Evolutionary conservation across 148 eudicot genomes (phyloP), one percentile per base, ranked within the genome.

Genomic region (Chenopodium formosanum): DNA sequence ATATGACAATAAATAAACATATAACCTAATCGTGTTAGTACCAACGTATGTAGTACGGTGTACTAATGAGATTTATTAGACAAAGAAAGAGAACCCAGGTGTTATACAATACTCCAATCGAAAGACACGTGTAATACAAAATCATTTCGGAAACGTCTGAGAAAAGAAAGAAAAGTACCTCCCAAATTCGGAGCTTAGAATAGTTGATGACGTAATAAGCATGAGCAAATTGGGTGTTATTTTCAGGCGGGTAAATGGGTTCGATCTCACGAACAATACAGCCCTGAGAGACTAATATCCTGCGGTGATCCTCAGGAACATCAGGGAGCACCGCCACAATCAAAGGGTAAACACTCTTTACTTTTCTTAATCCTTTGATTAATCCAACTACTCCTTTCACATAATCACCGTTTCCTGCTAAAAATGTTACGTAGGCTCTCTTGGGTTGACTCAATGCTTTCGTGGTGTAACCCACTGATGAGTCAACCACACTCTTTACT

Each of bases 391-490:
- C 91, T 3, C 93, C 93, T 73, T 87, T 91, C 44, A 89, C 89
- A 64, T 91, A 91, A 60, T 89, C 93, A 3, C 90, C 91, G 63
- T 87, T 82, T 0, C 93, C 93, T 11, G 91, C 93, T 56, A 91
- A 77, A 53, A 91, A 91, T 9, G 93, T 88, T 44, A 91, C 90
- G 86, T 88, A 91, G 0, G 90, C 93, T 11, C 93, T 82, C 23
- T 72, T 86, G 13, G 87, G 65, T 69, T 73, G 73, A 25, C 46
- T 58, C 29, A 78, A 73, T 4, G 75, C 53, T 44, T 46, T 40
- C 52, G 81, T 78, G 1, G 19, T 34, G 2, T 9, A 9, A 23
- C 65, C 10, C 27, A 77, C 27, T 22, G 73, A 34, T 22, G 73
- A 34, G 9, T 78, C 82, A 40, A 79, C 80, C 32, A 77, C 77